Evolutionary conservation across 2,329 filamentous ascomycete species (phyloP).

Genomic region (Aspergillus nomiae): DNA sequence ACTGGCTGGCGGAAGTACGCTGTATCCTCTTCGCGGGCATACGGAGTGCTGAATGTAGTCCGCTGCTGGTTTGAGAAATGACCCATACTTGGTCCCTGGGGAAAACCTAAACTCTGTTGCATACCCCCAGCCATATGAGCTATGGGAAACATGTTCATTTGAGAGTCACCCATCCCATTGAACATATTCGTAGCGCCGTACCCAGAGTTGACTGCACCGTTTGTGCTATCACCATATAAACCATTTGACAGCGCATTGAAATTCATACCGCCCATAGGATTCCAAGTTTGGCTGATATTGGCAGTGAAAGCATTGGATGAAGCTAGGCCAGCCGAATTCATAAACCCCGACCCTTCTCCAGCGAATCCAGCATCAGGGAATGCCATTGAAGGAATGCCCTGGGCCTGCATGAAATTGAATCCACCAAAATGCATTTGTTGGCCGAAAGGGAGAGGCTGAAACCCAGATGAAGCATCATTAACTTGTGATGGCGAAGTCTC

Average conservation of each 20-base stretch:
- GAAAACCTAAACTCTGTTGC: constrained; percentile 34
- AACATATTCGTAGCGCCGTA: constrained; percentile 39
- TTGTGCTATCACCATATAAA: constrained; percentile 37
- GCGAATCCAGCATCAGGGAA: constrained; percentile 39
- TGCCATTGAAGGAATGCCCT: constrained; percentile 33
- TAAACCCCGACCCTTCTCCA: constrained; percentile 34
- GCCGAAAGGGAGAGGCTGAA: constrained; percentile 30
- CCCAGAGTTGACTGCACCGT: constrained; percentile 34
- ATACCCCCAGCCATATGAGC: constrained; percentile 30
- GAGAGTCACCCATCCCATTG: constrained; percentile 30
- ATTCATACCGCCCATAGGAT: constrained; percentile 49
- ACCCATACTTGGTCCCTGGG: constrained; percentile 36
- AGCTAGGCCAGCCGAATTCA: constrained; percentile 45
- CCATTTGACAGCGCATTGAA: constrained; percentile 38
- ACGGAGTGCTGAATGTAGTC: constrained; percentile 54
- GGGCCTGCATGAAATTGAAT: constrained; percentile 34
- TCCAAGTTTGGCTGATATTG: constrained; percentile 40
- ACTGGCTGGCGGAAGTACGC: constrained; percentile 96
- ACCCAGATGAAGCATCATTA: constrained; percentile 19
- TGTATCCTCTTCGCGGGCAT: constrained; percentile 73
- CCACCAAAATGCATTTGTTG: constrained; percentile 40
- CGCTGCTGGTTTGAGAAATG: constrained; percentile 62
- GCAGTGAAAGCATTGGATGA: constrained; percentile 33
- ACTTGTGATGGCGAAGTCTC: constrained; percentile 16
- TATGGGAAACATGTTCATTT: constrained; percentile 43